phyloP scores from a whole-genome alignment of 768 basidiomycete genomes.

The Hortiboletus campestris region DNA sequence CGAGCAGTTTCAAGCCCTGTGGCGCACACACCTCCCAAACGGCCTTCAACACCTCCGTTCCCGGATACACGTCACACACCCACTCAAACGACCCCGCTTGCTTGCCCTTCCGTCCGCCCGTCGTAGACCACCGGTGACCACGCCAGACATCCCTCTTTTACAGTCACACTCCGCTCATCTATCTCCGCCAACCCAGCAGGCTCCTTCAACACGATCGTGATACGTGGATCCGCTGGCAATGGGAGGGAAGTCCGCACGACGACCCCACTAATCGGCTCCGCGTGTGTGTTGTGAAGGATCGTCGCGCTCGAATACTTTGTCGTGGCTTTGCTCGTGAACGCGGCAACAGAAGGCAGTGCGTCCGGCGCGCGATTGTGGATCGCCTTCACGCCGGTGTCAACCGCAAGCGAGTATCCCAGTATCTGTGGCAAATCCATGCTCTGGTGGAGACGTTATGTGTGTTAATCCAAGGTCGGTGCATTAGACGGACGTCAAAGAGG shows the following conservation, averaged over 20 bases:
- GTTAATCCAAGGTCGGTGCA: no score
- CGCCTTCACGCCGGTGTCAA: slow-evolving; percentile 15
- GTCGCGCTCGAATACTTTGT: slow-evolving; percentile 20
- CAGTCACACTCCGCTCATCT: slow-evolving; percentile 7
- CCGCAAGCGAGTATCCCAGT: slow-evolving; percentile 20
- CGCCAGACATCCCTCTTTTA: slow-evolving; percentile 13
- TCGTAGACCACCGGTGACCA: slow-evolving; percentile 26
- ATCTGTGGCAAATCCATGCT: slow-evolving; percentile 14
- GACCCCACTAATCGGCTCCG: slow-evolving; percentile 5
- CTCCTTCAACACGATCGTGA: slow-evolving; percentile 29
- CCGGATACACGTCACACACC: slow-evolving; percentile 25
- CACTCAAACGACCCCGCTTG: slow-evolving; percentile 29
- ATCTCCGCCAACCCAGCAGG: slow-evolving; percentile 25
- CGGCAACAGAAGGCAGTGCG: slow-evolving; percentile 5
- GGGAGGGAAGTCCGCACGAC: slow-evolving; percentile 30
- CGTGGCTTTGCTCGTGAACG: slow-evolving; percentile 6
- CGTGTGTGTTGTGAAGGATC: slow-evolving; percentile 16
- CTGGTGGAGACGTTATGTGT: not conserved
- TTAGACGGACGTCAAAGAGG: not conserved
- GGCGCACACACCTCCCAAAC: slow-evolving; percentile 32
- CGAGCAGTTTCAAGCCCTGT: slow-evolving; percentile 11
- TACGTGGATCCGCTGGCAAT: slow-evolving; percentile 24
- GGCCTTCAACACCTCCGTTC: slow-evolving; percentile 25
- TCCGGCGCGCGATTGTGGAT: slow-evolving; percentile 13
- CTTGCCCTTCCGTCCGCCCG: slow-evolving; percentile 17